These are phyloP conservation scores for Heritiera fomes DNA, from an alignment of 345 rosid genomes.

Conservation along the genomic window DNA sequence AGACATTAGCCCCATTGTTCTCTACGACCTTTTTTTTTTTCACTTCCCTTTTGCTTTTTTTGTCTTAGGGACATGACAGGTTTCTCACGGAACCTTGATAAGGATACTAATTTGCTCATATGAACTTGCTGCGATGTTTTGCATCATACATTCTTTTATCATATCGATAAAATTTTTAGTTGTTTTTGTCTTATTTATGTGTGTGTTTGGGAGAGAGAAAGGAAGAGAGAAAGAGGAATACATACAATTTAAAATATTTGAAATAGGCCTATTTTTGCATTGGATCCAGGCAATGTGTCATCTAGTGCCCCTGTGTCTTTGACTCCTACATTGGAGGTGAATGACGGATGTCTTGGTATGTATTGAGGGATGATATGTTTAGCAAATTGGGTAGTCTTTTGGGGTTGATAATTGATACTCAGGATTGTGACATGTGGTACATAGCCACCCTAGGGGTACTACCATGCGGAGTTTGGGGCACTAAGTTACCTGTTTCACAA, in stretches of 20 bases:
- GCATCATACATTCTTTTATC: neutral
- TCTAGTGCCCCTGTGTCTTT: neutral
- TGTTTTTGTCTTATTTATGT: too few species aligned
- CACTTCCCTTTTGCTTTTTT: neutral
- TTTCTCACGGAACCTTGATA: neutral
- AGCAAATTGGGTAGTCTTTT: neutral
- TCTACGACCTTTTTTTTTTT: neutral
- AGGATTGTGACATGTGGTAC: neutral
- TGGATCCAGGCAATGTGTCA: neutral
- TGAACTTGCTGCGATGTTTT: neutral
- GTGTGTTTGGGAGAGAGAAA: neutral
- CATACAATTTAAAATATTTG: neutral
- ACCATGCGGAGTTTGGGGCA: too few species aligned
- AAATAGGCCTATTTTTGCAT: neutral
- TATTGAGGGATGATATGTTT: neutral
- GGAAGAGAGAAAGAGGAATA: neutral
- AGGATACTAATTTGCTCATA: neutral
- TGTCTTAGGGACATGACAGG: neutral
- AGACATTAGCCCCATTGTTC: neutral
- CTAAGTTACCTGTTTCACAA: neutral
- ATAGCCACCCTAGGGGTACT: neutral
- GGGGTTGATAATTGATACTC: neutral
- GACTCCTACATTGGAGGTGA: neutral
- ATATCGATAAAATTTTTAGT: neutral
- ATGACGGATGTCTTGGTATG: neutral